Base-by-base conservation (phyloP, 78 protist species). In the Planoprotostelium fungivorum region DNA sequence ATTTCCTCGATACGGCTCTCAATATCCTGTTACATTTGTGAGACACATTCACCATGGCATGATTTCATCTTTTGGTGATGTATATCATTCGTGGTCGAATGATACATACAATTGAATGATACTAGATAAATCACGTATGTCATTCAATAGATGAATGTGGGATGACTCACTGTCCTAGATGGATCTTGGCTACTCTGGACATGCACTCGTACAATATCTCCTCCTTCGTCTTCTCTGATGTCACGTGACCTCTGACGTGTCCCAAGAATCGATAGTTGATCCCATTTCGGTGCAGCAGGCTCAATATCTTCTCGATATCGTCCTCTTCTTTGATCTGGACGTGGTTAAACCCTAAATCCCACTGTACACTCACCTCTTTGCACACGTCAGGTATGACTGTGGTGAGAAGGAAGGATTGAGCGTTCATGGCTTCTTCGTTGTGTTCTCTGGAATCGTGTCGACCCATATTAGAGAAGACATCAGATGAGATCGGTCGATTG, bases 391-490 rank as follows among this genome's bases (percentile, higher is more conserved):
- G 96, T 35, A 94, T 37, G 85, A 94, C 89, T 28, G 31, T 38
- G 31, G 23, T 34, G 1, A 85, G 28, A 1, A 94, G 63, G 73
- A 38, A 35, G 10, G 63, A 85, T 29, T 84, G 87, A 0, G 94
- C 93, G 16, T 94, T 91, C 34, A 37, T 37, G 37, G 88, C 93
- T 36, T 94, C 96, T 0, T 39, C 23, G 85, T 94, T 94, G 88
- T 94, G 96, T 0, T 35, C 37, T 36, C 88, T 91, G 31, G 88
- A 51, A 9, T 35, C 85, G 63, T 91, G 91, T 0, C 35, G 9
- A 29, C 88, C 28, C 91, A 94, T 89, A 28, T 90, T 90, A 31
- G 96, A 94, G 38, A 88, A 90, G 0, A 93, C 93, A 31, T 94
- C 96, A 38, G 90, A 84, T 38, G 94, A 94, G 0, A 94, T 83